A percentile compares a stretch with the other conserved stretches of the same genome.
Evolutionary conservation across 495 filamentous ascomycete species (phyloP).

Genomic region (Neurospora pannonica): DNA sequence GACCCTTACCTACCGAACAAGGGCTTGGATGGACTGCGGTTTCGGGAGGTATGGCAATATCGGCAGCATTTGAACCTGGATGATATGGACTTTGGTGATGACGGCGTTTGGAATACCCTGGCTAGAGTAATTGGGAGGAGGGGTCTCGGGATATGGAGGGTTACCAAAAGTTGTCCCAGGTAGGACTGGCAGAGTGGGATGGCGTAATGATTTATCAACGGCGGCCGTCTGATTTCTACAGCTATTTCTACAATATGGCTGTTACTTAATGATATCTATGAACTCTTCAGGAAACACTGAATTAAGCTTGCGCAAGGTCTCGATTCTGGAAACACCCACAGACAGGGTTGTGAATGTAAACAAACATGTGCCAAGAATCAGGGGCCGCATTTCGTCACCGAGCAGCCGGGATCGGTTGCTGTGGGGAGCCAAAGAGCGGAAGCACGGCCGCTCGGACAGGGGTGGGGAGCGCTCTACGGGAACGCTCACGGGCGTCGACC

Average conservation of each 20-base stretch:
- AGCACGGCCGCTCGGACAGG: neutral
- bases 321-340: neutral
- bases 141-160: constrained; percentile 71
- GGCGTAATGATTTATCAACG: neutral
- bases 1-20: constrained; percentile 49
- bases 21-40: constrained; percentile 39
- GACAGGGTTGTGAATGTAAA: neutral
- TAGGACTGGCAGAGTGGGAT: neutral
- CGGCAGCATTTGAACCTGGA: constrained; percentile 76
- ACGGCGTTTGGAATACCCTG: constrained; percentile 71
- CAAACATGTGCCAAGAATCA: neutral
- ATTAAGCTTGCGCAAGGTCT: neutral
- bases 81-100: constrained; percentile 80
- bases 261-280: neutral
- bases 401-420: neutral
- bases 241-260: neutral
- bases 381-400: neutral
- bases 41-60: constrained; percentile 63
- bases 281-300: neutral
- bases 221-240: neutral
- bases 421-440: neutral
- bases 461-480: neutral
- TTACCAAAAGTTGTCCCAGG: constrained; percentile 44
- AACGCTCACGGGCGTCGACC: neutral
- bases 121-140: constrained; percentile 66